Base-by-base conservation (phyloP, 306 rosid species). In the Mucuna pruriens region DNA sequence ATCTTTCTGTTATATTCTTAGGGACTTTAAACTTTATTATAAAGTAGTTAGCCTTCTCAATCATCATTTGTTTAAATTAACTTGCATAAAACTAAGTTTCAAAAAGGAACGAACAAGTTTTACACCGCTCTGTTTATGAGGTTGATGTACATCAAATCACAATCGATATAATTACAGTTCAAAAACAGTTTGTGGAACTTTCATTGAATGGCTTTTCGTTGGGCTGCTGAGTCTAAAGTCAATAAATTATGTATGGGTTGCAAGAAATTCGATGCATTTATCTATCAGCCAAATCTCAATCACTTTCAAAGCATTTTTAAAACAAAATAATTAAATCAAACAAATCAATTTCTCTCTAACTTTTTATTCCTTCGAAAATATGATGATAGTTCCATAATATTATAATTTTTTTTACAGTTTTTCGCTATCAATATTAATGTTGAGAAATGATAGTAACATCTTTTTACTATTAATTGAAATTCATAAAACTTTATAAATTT, bases 221-320 rank as follows among this genome's bases (percentile, higher is more conserved):
- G 70, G 31, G 57, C 7, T 31, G 66, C 75, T 78, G 65, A 65
- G 75, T 78, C 42, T 22, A 44, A 49, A 65, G 40, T 10, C 45
- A 44, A 61, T 44, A 57, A 58, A 74, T 22, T 19, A 38, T 51
- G 54, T 7, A 54, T 55, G 1, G 42, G 29, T 39, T 25, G 36
- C 36, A 25, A 23, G 65, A 58, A 25, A 23, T 25, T 60, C 31
- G 44, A 75, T 23, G 46, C 46, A 5, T 38, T 13, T 74, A 36
- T 57, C n/a, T 23, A 3, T 57, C 15, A 20, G 42, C 40, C 57
- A 20, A 55, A 75, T 57, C 40, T 26, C 67, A 54, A 54, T 74
- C 36, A 0, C 36, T 54, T 52, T 36, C 78, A 52, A 36, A 54
- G 31, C 9, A 20, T 1, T 54, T 36, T 73, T 52, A 12, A 1